Conservation (phyloP, 2,329 filamentous ascomycete species). For the Ophiostoma sp. region DNA sequence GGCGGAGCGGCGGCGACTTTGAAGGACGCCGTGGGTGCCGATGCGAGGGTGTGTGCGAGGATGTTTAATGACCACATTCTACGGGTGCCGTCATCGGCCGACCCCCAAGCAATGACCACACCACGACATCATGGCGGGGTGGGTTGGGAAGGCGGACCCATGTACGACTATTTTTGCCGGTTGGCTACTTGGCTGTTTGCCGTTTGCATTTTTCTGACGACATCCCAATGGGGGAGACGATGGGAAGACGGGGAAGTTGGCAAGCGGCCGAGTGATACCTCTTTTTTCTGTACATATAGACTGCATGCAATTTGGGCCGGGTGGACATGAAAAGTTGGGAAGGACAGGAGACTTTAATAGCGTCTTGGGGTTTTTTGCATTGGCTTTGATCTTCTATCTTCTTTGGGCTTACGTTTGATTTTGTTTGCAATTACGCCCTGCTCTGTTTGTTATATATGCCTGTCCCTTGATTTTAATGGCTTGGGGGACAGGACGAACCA, state of each 20-base stretch:
- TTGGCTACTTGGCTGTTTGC: conserved; percentile 8
- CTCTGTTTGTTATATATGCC: background rate
- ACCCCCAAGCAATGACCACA: background rate
- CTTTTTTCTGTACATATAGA: conserved; percentile 24
- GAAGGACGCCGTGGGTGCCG: too few relatives aligned
- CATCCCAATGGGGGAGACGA: background rate
- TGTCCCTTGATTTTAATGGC: background rate
- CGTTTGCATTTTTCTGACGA: background rate
- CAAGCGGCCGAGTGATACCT: background rate
- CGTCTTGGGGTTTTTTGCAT: conserved; percentile 1
- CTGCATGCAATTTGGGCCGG: conserved; percentile 15
- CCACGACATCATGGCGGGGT: background rate
- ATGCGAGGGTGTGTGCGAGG: background rate
- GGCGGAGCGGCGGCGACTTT: background rate
- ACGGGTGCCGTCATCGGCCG: background rate
- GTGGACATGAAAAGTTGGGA: background rate
- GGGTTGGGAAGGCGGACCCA: background rate
- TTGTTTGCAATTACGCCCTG: background rate
- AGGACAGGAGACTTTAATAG: conserved; percentile 2
- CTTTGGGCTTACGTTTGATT: background rate
- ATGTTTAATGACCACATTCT: conserved; percentile 11
- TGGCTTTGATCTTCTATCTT: too few relatives aligned
- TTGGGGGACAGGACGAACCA: conserved; percentile 12
- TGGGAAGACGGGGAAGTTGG: background rate
- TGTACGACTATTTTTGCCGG: conserved; percentile 18